These are phyloP conservation scores for Schizophyllum commune DNA, from an alignment of 1,284 basidiomycete species.

Conservation along the genomic window DNA sequence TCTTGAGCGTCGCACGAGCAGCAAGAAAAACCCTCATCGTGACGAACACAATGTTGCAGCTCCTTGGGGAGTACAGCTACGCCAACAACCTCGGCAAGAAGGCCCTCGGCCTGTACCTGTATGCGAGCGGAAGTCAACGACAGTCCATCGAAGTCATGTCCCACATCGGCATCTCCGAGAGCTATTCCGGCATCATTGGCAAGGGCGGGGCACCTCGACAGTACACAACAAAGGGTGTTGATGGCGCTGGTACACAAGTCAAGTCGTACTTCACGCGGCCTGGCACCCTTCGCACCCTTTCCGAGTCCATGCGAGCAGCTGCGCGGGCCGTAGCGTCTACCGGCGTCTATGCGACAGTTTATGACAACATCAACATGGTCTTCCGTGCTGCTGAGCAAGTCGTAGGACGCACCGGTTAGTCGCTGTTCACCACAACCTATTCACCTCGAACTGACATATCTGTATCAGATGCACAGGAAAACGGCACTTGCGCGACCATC, in stretches of 20 bases:
- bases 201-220: neutral
- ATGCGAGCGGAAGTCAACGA: conserved; percentile 1
- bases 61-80: conserved; percentile 3
- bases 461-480: conserved; percentile 11
- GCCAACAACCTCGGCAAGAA: neutral
- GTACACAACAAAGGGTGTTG: neutral
- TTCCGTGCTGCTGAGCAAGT: conserved; percentile 5
- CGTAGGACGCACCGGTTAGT: conserved; percentile 1
- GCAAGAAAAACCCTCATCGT: too few relatives aligned
- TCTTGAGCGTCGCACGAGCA: too few relatives aligned
- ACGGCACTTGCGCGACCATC: conserved; percentile 19
- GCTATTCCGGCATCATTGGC: conserved; percentile 2
- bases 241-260: too few relatives aligned
- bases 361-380: conserved; percentile 10
- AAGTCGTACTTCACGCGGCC: neutral
- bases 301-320: neutral
- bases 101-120: neutral
- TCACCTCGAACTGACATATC: too few relatives aligned
- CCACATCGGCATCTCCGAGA: neutral
- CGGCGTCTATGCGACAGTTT: neutral
- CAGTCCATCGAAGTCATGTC: conserved; percentile 4
- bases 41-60: neutral
- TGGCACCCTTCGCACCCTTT: neutral
- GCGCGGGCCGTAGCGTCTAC: neutral
- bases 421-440: too few relatives aligned